These are phyloP conservation scores for Penicillium digitatum DNA, from an alignment of 2,329 filamentous ascomycete genomes.

Conservation along the genomic window DNA sequence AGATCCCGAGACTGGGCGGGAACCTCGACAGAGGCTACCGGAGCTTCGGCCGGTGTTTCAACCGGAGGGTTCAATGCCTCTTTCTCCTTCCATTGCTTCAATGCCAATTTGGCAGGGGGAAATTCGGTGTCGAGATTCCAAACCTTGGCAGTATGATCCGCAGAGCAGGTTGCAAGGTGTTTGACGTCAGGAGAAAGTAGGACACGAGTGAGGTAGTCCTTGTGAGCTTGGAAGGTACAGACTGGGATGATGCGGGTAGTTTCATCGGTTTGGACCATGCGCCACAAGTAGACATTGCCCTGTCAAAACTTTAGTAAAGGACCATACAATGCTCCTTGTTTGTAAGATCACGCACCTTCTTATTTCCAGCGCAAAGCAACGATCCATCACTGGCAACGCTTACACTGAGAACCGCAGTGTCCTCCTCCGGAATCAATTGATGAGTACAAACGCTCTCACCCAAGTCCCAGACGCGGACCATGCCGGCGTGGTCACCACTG, in stretches of 20 bases:
- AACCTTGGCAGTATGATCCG: constrained; percentile 92
- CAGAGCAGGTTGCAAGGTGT: constrained; percentile 88
- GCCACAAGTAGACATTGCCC: constrained; percentile 98
- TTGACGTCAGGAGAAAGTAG: constrained; percentile 90
- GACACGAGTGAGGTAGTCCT: constrained; percentile 87
- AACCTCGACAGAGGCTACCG: constrained; percentile 19
- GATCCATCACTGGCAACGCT: constrained; percentile 94
- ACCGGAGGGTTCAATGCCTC: constrained; percentile 14
- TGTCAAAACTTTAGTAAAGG: constrained; percentile 38
- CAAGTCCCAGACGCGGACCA: constrained; percentile 92
- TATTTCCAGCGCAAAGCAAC: constrained; percentile 89
- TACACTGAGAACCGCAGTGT: constrained; percentile 87
- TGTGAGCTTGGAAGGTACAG: constrained; percentile 84
- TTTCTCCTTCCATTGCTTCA: constrained; percentile 23
- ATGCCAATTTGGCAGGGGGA: constrained; percentile 37
- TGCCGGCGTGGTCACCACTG: constrained; percentile 87
- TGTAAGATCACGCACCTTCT: constrained; percentile 55
- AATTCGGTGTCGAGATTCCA: constrained; percentile 82
- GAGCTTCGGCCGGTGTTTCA: constrained; percentile 14
- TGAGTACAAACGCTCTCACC: constrained; percentile 97
- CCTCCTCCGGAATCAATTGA: constrained; percentile 92
- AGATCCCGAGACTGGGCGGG: constrained; percentile 24
- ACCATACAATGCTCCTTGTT: not conserved
- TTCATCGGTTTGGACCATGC: constrained; percentile 77
- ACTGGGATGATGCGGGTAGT: constrained; percentile 80